phyloP scores from a whole-genome alignment of 1,139 yeast genomes.

The Blastobotrys indianensis region DNA sequence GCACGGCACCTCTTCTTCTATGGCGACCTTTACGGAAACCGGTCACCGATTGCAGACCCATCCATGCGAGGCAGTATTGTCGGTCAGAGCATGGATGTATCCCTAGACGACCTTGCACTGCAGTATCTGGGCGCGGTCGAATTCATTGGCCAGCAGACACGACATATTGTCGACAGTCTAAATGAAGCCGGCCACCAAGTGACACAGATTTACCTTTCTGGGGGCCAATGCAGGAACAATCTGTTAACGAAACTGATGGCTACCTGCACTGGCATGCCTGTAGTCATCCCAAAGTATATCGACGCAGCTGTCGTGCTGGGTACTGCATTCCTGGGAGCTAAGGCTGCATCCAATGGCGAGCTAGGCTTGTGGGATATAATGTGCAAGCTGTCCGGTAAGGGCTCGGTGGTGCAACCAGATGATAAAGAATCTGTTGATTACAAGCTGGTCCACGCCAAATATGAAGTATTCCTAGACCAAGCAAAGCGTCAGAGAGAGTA shows the following conservation, averaged over 20 bases:
- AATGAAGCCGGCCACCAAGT: slow-evolving; percentile 72
- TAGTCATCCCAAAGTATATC: slow-evolving; percentile 86
- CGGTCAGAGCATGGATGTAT: slow-evolving; percentile 87
- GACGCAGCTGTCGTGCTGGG: slow-evolving; percentile 98
- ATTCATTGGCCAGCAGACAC: slow-evolving; percentile 94
- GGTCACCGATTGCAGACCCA: slow-evolving; percentile 95
- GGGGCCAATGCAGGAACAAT: slow-evolving; percentile 94
- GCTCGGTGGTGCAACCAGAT: slow-evolving; percentile 68
- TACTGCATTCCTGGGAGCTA: slow-evolving; percentile 89
- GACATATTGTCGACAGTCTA: slow-evolving; percentile 88
- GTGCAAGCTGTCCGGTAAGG: slow-evolving; percentile 79
- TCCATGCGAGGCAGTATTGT: slow-evolving; percentile 88
- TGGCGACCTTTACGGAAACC: slow-evolving; percentile 94
- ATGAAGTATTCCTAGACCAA: slow-evolving; percentile 80
- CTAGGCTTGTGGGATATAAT: slow-evolving; percentile 70
- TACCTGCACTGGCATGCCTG: slow-evolving; percentile 89
- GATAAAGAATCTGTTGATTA: slow-evolving; percentile 56
- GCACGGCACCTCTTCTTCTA: slow-evolving; percentile 85
- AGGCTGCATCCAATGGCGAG: slow-evolving; percentile 52
- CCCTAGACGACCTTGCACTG: slow-evolving; percentile 76
- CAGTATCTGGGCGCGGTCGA: slow-evolving; percentile 92
- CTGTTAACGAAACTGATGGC: slow-evolving; percentile 84
- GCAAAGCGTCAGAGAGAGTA: slow-evolving; percentile 73
- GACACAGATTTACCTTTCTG: slow-evolving; percentile 77
- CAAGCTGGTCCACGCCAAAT: slow-evolving; percentile 66